Conservation (phyloP, 2,329 filamentous ascomycete genomes). For the Alternaria sp. region DNA sequence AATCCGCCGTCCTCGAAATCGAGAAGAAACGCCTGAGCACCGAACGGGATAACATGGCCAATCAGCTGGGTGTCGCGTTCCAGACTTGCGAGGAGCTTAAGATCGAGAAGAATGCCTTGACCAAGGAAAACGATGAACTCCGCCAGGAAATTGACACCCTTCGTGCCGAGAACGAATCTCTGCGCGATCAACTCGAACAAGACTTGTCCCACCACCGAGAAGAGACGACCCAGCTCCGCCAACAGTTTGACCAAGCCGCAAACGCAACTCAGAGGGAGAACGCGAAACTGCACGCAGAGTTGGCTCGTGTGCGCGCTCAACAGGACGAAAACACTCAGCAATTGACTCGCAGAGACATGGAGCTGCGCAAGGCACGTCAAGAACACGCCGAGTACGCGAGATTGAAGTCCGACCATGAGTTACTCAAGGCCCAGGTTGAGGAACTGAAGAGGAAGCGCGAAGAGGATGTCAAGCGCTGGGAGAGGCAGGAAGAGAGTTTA, state of each 20-base stretch:
- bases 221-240: constrained; percentile 47
- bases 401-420: constrained; percentile 74
- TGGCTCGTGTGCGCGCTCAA: constrained; percentile 43
- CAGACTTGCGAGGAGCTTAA: constrained; percentile 63
- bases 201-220: constrained; percentile 46
- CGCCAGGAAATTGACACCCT: constrained; percentile 49
- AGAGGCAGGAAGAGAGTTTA: constrained; percentile 42
- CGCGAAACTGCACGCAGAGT: constrained; percentile 43
- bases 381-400: constrained; percentile 57
- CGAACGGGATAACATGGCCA: constrained; percentile 72
- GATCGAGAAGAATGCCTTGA: constrained; percentile 54
- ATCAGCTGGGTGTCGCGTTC: constrained; percentile 69
- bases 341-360: constrained; percentile 43
- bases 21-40: constrained; percentile 69
- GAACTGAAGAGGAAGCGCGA: constrained; percentile 77
- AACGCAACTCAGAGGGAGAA: constrained; percentile 48
- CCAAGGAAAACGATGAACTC: constrained; percentile 48
- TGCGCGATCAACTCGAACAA: constrained; percentile 45
- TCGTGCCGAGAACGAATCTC: constrained; percentile 45
- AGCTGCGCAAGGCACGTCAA: constrained; percentile 48
- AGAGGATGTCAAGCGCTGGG: constrained; percentile 52
- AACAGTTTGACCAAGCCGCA: constrained; percentile 44
- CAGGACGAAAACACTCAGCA: constrained; percentile 51
- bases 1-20: constrained; percentile 69
- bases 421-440: constrained; percentile 76